Percentiles rank a stretch among this genome's conserved stretches.
Conservation (phyloP, 2,329 filamentous ascomycete genomes). For the Arthrobotrys megalospora region DNA sequence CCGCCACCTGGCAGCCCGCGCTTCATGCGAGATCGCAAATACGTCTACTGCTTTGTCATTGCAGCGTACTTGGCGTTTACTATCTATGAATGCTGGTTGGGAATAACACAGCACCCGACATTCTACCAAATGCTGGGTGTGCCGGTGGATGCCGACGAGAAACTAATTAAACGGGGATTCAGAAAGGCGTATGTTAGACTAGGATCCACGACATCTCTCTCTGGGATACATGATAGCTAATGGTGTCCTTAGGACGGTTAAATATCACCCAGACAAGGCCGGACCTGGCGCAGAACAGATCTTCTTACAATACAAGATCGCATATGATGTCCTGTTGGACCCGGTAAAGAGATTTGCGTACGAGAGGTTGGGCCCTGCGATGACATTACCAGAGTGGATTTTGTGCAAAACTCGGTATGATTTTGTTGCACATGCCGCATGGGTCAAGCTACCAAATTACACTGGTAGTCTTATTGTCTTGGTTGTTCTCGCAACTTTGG, state of each 20-base stretch:
- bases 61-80: conserved; percentile 77
- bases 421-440: conserved; percentile 79
- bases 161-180: conserved; percentile 86
- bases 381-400: conserved; percentile 74
- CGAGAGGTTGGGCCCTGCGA: conserved; percentile 85
- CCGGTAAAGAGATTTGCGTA: conserved; percentile 86
- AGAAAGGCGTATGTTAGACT: conserved; percentile 73
- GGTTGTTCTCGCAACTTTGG: conserved; percentile 75
- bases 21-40: conserved; percentile 80
- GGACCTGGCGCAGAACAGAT: conserved; percentile 69
- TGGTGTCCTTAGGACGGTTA: conserved; percentile 63
- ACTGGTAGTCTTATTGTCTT: conserved; percentile 73
- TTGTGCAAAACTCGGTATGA: conserved; percentile 79
- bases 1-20: conserved; percentile 79
- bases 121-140: conserved; percentile 86
- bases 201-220: background rate
- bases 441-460: conserved; percentile 76
- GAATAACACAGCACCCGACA: conserved; percentile 78
- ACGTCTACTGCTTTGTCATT: conserved; percentile 87
- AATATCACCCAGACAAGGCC: conserved; percentile 85
- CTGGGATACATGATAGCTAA: conserved; percentile 70
- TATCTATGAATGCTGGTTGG: conserved; percentile 90
- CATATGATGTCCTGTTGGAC: conserved; percentile 85
- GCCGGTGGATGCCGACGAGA: conserved; percentile 77
- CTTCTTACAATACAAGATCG: conserved; percentile 87